Evolutionary conservation across 208 protist species (phyloP), one percentile per base, ranked within the genome.

Genomic region (Naegleria gruberi): DNA sequence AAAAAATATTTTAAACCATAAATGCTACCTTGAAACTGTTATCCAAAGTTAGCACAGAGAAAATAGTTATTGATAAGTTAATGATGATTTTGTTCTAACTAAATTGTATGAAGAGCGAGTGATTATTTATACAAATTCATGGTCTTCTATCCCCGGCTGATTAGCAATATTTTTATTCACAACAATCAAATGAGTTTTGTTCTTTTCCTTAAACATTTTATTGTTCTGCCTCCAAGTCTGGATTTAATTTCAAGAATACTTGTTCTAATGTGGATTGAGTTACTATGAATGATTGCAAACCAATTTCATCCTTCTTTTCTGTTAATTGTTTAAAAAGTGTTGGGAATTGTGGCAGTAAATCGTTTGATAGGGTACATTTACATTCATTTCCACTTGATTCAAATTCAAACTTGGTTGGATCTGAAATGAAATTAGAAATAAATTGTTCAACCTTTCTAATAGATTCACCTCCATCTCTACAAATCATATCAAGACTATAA

Each of bases 251-350:
- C 88, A 95, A 93, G 90, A 97, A 96, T 3, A 97, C 96, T 89
- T 97, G 94, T 92, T 96, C 94, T 55, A 97, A 91, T 73, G 96
- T 96, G 73, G 96, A 94, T 74, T 96, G 91, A 89, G 93, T 94
- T 51, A 97, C 90, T 34, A 92, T 92, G 43, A 95, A 93, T 30
- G 92, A 93, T 87, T 90, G 93, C 57, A 97, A 81, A 42, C 89
- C 87, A 30, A 96, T 91, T n/a, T 90, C 91, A 81, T 90, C 77
- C 57, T 92, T 91, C 37, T 93, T 42, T 10, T 7, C 57, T 89
- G 95, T 89, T 34, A 97, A 91, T 46, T 77, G 73, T 40, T 90
- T 89, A 82, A 97, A 91, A 87, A 97, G 15, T 40, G 12, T 17
- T 77, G 87, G 42, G 26, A 90, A 90, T 45, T 19, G 43, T 15